Evolutionary conservation across 345 rosid species (phyloP).

Genomic region (Eucalyptus paniculata): DNA sequence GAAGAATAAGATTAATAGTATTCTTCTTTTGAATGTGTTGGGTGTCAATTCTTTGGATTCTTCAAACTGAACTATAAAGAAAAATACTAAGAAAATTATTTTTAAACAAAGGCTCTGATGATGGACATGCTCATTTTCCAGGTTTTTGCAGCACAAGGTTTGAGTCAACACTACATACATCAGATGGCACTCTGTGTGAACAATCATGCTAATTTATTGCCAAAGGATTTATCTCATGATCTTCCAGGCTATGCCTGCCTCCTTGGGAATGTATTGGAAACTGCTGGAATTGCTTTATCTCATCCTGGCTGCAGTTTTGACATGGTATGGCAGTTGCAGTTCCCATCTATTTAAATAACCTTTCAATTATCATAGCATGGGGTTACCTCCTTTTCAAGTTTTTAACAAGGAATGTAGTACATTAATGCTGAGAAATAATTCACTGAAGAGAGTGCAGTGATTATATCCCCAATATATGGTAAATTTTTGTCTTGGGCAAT

Average conservation of each 20-base stretch:
- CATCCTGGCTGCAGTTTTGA: conserved; percentile 76
- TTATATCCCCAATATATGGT: background rate
- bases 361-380: background rate
- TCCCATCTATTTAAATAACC: background rate
- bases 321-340: conserved; percentile 34
- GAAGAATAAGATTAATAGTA: background rate
- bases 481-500: background rate
- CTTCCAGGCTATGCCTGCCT: conserved; percentile 84
- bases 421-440: background rate
- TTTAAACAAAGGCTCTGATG: background rate
- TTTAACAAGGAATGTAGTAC: background rate
- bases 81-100: background rate
- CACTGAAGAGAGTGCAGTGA: background rate
- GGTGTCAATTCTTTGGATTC: background rate
- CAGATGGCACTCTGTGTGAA: conserved; percentile 64
- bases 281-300: conserved; percentile 64
- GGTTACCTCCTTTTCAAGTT: background rate
- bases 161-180: conserved; percentile 63
- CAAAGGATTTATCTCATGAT: conserved; percentile 41
- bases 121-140: conserved; percentile 1
- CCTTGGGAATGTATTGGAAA: conserved; percentile 82
- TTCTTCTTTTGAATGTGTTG: background rate
- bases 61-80: background rate
- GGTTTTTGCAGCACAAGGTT: conserved; percentile 56
- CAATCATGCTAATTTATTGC: conserved; percentile 47